Base-by-base conservation (phyloP, 495 filamentous ascomycete genomes). In the Ramalina peruviana region DNA sequence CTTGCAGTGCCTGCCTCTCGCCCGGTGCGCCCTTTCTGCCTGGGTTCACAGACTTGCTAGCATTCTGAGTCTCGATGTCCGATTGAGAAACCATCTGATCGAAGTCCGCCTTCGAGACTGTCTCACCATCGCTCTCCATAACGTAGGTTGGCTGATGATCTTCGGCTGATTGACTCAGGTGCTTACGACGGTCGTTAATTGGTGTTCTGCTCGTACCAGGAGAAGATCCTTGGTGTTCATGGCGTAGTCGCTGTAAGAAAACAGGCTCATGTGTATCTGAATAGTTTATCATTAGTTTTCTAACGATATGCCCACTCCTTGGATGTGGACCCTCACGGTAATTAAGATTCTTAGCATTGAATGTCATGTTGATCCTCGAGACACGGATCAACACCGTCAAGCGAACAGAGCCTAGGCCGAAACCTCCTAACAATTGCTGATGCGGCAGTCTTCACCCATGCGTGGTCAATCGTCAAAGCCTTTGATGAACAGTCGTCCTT, bases 61-160 rank as follows among this genome's bases (percentile, higher is more conserved):
- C 21, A 1, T 23, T 42, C 40, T 17, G 16, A 15, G 17, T 41
- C 11, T n/a, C 40, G 6, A 19, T 17, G 6, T 41, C 40, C 40
- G 21, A 9, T 0, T 1, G 9, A n/a, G 21, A 23, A 10, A 41
- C 4, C 40, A 23, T 41, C 21, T 41, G 17, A 43, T 59, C 56
- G 45, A 49, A 61, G 21, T 62, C 62, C 4, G 62, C 64, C 41
- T 51, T 63, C 3, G 65, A 71, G 39, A 71, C 58, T 13, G 57
- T 55, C 43, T 65, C 65, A 15, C 69, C 55, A 15, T 62, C 61
- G 4, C 67, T 54, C 40, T 61, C 60, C 21, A 62, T 57, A 13
- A 76, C 62, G 46, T 62, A 66, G 16, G 62, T 62, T 6, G 65
- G 64, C 42, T 63, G 60, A 40, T 68, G 65, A 12, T 66, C 62